These are phyloP conservation scores for Cylindrotheca fusiformis DNA, from an alignment of 108 stramenopile genomes.

Conservation along the genomic window DNA sequence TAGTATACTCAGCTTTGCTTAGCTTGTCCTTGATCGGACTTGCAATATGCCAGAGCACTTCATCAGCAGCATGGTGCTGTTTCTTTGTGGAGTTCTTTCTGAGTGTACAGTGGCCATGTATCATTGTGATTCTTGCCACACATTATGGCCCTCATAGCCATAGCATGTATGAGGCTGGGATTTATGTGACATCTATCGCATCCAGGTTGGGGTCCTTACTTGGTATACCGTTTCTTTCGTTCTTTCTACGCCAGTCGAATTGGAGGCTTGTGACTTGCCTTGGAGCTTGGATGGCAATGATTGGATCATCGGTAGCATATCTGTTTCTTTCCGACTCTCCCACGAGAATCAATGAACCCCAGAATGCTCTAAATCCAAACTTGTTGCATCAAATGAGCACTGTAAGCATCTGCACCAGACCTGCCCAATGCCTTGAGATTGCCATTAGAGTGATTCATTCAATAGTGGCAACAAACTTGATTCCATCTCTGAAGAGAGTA, in stretches of 20 bases:
- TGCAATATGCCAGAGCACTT: conserved; percentile 34
- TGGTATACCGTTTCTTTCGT: conserved; percentile 57
- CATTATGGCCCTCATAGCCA: conserved; percentile 46
- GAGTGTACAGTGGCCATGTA: conserved; percentile 71
- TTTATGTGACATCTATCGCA: conserved; percentile 67
- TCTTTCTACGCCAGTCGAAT: conserved; percentile 43
- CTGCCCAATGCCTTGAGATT: conserved; percentile 4
- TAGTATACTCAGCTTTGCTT: conserved; percentile 43
- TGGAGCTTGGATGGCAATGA: conserved; percentile 52
- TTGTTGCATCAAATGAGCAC: conserved; percentile 8
- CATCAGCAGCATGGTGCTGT: conserved; percentile 49
- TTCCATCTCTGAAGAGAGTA: conserved; percentile 62
- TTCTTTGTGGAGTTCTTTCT: conserved; percentile 72
- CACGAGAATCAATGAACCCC: conserved; percentile 56
- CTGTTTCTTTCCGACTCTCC: conserved; percentile 65
- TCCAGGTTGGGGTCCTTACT: conserved; percentile 68
- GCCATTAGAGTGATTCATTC: conserved; percentile 12
- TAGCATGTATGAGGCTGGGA: conserved; percentile 63
- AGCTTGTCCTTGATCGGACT: conserved; percentile 48
- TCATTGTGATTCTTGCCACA: conserved; percentile 65
- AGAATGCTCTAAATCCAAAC: conserved; percentile 62
- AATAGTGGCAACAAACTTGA: conserved; percentile 28
- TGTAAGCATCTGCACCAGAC: conserved; percentile 2
- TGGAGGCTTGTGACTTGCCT: conserved; percentile 63
- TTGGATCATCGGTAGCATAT: conserved; percentile 49